Evolutionary conservation across 2,329 filamentous ascomycete species (phyloP).

Genomic region (Mollisia scopiformis): DNA sequence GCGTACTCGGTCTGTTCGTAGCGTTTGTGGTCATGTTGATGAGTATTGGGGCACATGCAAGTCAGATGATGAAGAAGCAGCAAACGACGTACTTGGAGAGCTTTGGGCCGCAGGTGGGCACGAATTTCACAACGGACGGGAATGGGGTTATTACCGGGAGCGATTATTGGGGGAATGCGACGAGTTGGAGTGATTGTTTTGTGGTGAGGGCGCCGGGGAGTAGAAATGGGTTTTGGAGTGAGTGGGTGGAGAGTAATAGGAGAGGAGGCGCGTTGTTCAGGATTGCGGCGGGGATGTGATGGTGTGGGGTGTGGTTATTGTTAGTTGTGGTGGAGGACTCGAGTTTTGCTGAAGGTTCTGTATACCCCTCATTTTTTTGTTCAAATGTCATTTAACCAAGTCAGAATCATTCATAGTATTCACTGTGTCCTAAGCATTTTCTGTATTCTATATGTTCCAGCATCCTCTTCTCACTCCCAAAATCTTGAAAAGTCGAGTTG

Average conservation of each 20-base stretch:
- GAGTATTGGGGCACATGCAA: neutral
- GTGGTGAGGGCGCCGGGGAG: neutral
- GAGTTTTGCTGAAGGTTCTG: neutral
- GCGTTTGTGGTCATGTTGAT: neutral
- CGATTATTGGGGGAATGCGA: neutral
- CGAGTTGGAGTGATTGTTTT: neutral
- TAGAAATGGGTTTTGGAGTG: neutral
- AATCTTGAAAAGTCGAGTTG: no score
- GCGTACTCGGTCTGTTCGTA: neutral
- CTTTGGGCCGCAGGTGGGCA: neutral
- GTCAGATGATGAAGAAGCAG: neutral
- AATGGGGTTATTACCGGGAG: neutral
- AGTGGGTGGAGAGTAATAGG: neutral
- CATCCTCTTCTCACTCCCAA: no score
- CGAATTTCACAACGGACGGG: neutral
- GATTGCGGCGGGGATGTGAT: neutral
- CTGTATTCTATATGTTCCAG: no score
- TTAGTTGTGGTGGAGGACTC: neutral
- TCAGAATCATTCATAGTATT: neutral
- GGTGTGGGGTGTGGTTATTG: neutral
- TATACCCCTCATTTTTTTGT: neutral
- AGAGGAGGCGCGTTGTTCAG: neutral
- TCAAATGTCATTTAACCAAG: neutral
- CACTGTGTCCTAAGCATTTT: neutral
- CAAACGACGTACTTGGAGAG: neutral